Evolutionary conservation across 176 grass and related monocot species (phyloP).

Genomic region (Bothriochloa decipiens): DNA sequence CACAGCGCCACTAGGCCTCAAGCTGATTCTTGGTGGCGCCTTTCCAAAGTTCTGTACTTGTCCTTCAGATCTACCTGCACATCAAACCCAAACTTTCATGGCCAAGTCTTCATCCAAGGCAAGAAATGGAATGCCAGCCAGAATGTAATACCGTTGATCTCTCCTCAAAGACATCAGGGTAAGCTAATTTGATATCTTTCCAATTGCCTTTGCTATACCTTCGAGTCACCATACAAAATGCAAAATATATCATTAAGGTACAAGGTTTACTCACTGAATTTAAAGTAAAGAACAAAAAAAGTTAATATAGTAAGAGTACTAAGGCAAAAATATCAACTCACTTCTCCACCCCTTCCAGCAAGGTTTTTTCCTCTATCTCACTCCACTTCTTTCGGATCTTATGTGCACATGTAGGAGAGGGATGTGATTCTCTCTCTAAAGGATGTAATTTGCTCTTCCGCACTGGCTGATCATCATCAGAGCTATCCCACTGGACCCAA

Average conservation of each 20-base stretch:
- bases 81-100: background rate
- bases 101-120: background rate
- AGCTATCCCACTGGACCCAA: constrained; percentile 28
- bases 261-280: background rate
- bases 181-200: constrained; percentile 58
- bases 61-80: constrained; percentile 60
- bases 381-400: constrained; percentile 50
- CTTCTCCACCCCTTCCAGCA: constrained; percentile 51
- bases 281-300: background rate
- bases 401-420: background rate
- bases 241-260: background rate
- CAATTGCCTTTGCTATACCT: constrained; percentile 54
- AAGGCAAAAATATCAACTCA: constrained; percentile 21
- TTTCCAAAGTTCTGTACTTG: constrained; percentile 53
- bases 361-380: constrained; percentile 28
- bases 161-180: constrained; percentile 43
- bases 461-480: constrained; percentile 14
- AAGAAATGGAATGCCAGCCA: background rate
- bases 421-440: background rate
- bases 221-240: background rate
- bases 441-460: constrained; percentile 2
- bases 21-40: background rate
- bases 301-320: background rate
- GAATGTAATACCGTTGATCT: constrained; percentile 43
- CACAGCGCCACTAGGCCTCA: background rate